phyloP scores from a whole-genome alignment of 176 grass and related monocot genomes.

The Canna indica region DNA sequence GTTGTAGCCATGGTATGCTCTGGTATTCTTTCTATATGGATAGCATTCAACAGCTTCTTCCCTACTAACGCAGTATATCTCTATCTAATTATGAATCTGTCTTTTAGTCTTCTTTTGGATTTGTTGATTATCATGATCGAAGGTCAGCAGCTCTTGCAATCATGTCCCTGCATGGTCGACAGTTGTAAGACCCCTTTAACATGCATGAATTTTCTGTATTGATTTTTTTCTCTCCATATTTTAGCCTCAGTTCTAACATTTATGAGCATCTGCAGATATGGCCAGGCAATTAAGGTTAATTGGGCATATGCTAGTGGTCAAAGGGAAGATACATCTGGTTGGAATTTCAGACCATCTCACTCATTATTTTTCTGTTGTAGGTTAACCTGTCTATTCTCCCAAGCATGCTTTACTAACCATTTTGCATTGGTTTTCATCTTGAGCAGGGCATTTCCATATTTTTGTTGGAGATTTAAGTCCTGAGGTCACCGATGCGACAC shows the following conservation, averaged over 20 bases:
- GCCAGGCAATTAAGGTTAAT: constrained; percentile 85
- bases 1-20: too few relatives aligned
- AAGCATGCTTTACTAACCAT: constrained; percentile 20
- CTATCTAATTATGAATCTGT: neutral
- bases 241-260: constrained; percentile 5
- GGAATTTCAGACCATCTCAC: constrained; percentile 2
- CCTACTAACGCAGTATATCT: neutral
- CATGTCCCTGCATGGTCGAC: constrained; percentile 59
- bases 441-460: constrained; percentile 81
- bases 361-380: constrained; percentile 8
- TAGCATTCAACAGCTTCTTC: too few relatives aligned
- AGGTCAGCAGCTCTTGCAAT: constrained; percentile 74
- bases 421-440: constrained; percentile 29
- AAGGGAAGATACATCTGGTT: constrained; percentile 80
- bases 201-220: neutral
- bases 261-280: constrained; percentile 37
- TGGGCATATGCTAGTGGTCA: constrained; percentile 78
- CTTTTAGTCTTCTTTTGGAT: constrained; percentile 72
- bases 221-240: constrained; percentile 9
- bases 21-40: too few relatives aligned
- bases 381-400: constrained; percentile 6
- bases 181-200: constrained; percentile 38
- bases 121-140: constrained; percentile 82
- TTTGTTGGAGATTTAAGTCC: constrained; percentile 92
- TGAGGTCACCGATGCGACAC: constrained; percentile 80